phyloP scores from a whole-genome alignment of 1,284 basidiomycete genomes.

The Lentinula novae-zelandiae region DNA sequence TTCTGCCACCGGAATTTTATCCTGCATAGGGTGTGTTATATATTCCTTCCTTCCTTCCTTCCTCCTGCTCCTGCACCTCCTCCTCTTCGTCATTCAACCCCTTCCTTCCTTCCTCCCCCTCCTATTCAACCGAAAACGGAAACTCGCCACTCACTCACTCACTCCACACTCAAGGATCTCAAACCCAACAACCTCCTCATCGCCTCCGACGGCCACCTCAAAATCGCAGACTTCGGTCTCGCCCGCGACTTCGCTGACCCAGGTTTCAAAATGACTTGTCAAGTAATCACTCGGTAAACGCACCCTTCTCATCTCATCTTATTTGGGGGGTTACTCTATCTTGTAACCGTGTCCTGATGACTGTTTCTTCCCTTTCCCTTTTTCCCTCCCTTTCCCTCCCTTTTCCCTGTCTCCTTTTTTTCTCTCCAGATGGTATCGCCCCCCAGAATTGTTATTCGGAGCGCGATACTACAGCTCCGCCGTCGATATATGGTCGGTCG shows the following conservation, averaged over 20 bases:
- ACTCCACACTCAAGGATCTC: slow-evolving; percentile 65
- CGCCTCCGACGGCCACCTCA: slow-evolving; percentile 86
- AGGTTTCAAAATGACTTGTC: slow-evolving; percentile 93
- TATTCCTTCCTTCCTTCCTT: not conserved
- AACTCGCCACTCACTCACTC: not conserved
- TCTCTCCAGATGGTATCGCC: slow-evolving; percentile 86
- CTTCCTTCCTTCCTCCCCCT: too few relatives aligned
- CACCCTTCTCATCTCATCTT: too few relatives aligned
- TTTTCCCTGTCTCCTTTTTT: not conserved
- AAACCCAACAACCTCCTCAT: slow-evolving; percentile 99
- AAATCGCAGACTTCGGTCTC: slow-evolving; percentile 98
- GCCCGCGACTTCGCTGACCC: slow-evolving; percentile 95
- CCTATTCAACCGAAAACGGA: not conserved
- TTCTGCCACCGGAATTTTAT: slow-evolving; percentile 96
- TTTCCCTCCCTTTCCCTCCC: too few relatives aligned
- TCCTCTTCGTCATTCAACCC: too few relatives aligned
- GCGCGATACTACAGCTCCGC: slow-evolving; percentile 84
- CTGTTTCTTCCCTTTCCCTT: too few relatives aligned
- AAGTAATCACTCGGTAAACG: slow-evolving; percentile 88
- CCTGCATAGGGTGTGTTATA: slow-evolving; percentile 76
- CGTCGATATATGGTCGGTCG: slow-evolving; percentile 94
- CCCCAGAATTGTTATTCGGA: slow-evolving; percentile 90
- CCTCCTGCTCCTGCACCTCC: too few relatives aligned
- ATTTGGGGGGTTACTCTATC: too few relatives aligned
- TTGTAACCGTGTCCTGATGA: too few relatives aligned